Evolutionary conservation across 371 early-diverging fungal genomes (phyloP), one percentile per base, ranked within the genome.

Genomic region (Rhizopus sp.): DNA sequence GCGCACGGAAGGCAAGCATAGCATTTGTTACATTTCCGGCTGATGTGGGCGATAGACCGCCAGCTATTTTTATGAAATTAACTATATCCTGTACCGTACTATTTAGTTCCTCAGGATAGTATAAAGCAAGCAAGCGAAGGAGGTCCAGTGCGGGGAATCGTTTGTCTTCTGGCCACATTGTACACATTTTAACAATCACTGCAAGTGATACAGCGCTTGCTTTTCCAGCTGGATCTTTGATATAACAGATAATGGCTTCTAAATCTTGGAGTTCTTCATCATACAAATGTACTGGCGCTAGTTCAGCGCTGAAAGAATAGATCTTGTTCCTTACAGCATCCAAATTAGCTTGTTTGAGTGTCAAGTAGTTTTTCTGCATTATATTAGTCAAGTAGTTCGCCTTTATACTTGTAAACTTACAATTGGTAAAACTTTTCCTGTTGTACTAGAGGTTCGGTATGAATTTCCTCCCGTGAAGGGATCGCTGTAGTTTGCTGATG

Each of bases 61-160:
- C 53, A 33, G 63, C 54, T 49, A 63, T n/a, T 13, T 51, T 53
- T n/a, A 86, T 49, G 34, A 88, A 60, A 0, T 55, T 63, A 30
- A 57, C 59, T n/a, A 60, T 46, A 38, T 62, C 31, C 34, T 50
- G 47, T 42, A 62, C 39, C 30, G 68, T 63, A n/a, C 66, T 42
- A 16, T 54, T 41, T 16, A 66, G 16, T 9, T 67, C 45, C 4
- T 68, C 53, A 15, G 82, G 74, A 7, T 82, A 73, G 50, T 84
- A 71, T 5, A 91, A 64, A 0, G 85, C 78, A 4, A 80, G 57
- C 7, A 95, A 72, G 4, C 97, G 88, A 16, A 95, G 63, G 15
- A 96, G 65, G 61, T 97, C 97, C 48, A 97, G 70, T 4, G 84
- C 92, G 53, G 96, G 96, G 70, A 94, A 95, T 5, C 93, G 85